Base-by-base conservation (phyloP, 1,284 basidiomycete genomes). In the Puccinia triticina region DNA sequence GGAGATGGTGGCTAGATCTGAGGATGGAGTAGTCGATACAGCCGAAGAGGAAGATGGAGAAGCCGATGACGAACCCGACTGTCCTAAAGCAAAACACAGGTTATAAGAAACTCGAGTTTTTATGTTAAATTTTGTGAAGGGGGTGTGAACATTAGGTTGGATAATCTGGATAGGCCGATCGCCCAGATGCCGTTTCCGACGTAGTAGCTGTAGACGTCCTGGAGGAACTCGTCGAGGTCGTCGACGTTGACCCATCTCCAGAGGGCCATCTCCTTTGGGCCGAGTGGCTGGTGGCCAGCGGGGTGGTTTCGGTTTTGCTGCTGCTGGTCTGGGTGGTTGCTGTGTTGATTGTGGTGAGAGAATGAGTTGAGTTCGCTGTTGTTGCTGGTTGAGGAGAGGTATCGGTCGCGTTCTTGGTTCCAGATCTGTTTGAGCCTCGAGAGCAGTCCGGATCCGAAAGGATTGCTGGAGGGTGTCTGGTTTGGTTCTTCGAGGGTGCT, bases 201-300 rank as follows among this genome's bases (percentile, higher is more conserved):
- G 86, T 99, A 99, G 87, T 98, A 99, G 75, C 90, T 90, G 87
- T 99, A 99, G 1, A 89, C 89, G 85, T 98, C 94, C 88, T 96
- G 94, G 46, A 99, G 88, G 87, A 97, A 99, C 10, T 91, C 92
- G 86, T 99, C 96, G 57, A 99, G 90, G 86, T 99, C 96, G 86
- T 94, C 94, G 11, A 98, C 94, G 86, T 99, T 99, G 83, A 97
- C 94, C 97, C 97, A 99, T 84, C 94, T 93, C 97, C 97, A 99
- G 64, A 98, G 87, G 0, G 96, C 96, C 84, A 91, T 91, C 87
- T 98, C 94, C n/a, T 83, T 79, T 21, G 84, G 83, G 18, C 77
- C 83, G 77, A 86, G 72, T 40, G 32, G 21, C 16, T 74, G 55
- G 40, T 34, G 75, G 23, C 21, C 8, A 7, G 10, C 4, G 26